These are phyloP conservation scores for Sordaria brevicollis DNA, from an alignment of 495 filamentous ascomycete genomes.

Conservation along the genomic window DNA sequence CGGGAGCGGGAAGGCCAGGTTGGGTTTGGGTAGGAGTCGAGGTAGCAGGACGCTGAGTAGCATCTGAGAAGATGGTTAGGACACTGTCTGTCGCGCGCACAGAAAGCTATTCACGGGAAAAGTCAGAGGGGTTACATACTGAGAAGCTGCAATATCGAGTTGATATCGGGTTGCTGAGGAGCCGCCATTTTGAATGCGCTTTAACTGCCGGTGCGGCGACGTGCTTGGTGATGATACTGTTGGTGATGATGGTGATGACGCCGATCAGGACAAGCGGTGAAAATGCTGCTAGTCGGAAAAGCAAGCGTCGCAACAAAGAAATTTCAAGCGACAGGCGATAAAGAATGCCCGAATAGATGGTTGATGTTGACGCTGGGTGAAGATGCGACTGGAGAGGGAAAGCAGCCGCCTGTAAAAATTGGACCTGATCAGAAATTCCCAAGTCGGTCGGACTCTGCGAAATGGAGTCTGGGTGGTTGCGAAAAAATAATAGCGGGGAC, in stretches of 20 bases:
- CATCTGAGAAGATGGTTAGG: slow-evolving; percentile 4
- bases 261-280: neutral
- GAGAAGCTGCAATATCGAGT: slow-evolving; percentile 19
- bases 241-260: neutral
- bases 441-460: neutral
- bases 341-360: neutral
- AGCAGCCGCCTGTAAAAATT: neutral
- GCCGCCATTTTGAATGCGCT: slow-evolving; percentile 17
- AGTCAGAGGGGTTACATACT: neutral
- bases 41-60: slow-evolving; percentile 20
- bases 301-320: neutral
- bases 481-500: neutral
- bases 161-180: slow-evolving; percentile 16
- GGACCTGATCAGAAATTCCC: neutral
- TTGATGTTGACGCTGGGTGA: neutral
- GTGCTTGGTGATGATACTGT: neutral
- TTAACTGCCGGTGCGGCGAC: neutral
- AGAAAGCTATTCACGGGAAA: neutral
- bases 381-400: neutral
- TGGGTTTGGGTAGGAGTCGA: slow-evolving; percentile 35
- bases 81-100: neutral
- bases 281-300: neutral
- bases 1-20: slow-evolving; percentile 24
- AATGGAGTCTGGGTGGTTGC: neutral
- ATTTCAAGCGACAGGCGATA: neutral